Percentiles rank a stretch among this genome's conserved stretches.
Conservation (phyloP, 176 grass and related monocot genomes). For the maize (Zea mays) region Zm-B73-REFERENCE-NAM-5.0 NC_050098.1:221973001-221973500, state of each 20-base stretch:
- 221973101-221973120: constrained; percentile 66
- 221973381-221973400: constrained; percentile 14
- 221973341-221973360: constrained; percentile 38
- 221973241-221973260: constrained; percentile 38
- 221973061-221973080: background rate
- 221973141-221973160: constrained; percentile 33
- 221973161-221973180: constrained; percentile 61
- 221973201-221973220: constrained; percentile 66
- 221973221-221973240: constrained; percentile 31
- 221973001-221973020: background rate
- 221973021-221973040: too few relatives aligned
- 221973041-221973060: too few relatives aligned
- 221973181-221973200: constrained; percentile 44
- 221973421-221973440: too few relatives aligned
- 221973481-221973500: too few relatives aligned
- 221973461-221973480: too few relatives aligned
- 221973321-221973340: constrained; percentile 24
- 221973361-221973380: too few relatives aligned
- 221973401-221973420: too few relatives aligned
- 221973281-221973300: background rate
- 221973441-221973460: too few relatives aligned
- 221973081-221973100: background rate
- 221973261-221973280: background rate
- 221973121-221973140: constrained; percentile 26
- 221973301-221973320: background rate